Percentiles rank a stretch among this genome's conserved stretches.
These are phyloP conservation scores for Leavenworthia alabamica DNA, from an alignment of 345 rosid genomes.

Conservation along the genomic window DNA sequence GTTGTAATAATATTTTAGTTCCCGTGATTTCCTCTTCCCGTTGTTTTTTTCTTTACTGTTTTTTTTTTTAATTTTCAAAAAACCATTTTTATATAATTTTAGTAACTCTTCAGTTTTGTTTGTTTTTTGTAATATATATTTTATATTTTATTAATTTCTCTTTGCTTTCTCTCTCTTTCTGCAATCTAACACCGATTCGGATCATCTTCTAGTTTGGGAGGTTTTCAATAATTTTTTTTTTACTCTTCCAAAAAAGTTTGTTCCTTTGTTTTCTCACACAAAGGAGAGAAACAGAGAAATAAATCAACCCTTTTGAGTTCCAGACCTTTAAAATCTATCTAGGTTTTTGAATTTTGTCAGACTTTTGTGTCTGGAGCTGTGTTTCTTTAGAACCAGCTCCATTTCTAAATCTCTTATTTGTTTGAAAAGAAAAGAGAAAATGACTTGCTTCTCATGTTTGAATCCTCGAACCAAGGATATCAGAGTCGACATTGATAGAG, in stretches of 20 bases:
- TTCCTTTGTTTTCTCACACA: conserved; percentile 20
- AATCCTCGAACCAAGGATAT: conserved; percentile 43
- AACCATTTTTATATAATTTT: conserved; percentile 24
- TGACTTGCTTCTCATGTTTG: conserved; percentile 90
- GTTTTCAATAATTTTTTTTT: conserved; percentile 3
- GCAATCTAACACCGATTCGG: conserved; percentile 29
- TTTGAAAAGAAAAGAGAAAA: neutral
- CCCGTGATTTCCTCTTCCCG: conserved; percentile 20
- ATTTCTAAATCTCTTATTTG: neutral
- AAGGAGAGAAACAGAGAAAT: neutral
- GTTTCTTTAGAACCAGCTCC: conserved; percentile 14
- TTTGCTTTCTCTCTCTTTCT: conserved; percentile 16
- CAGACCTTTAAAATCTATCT: conserved; percentile 15
- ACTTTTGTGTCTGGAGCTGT: conserved; percentile 15
- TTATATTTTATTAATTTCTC: neutral
- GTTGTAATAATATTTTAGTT: neutral
- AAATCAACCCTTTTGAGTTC: neutral
- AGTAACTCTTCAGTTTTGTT: conserved; percentile 20
- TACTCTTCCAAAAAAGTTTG: conserved; percentile 10
- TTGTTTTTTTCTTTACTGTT: neutral
- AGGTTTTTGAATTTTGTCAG: conserved; percentile 5
- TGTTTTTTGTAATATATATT: neutral
- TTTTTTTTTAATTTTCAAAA: too few relatives aligned
- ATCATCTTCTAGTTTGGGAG: neutral
- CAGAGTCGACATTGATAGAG: conserved; percentile 63